Evolutionary conservation across 202 grass and related monocot genomes (phyloP).

Genomic region (Schoenoplectus triqueter): DNA sequence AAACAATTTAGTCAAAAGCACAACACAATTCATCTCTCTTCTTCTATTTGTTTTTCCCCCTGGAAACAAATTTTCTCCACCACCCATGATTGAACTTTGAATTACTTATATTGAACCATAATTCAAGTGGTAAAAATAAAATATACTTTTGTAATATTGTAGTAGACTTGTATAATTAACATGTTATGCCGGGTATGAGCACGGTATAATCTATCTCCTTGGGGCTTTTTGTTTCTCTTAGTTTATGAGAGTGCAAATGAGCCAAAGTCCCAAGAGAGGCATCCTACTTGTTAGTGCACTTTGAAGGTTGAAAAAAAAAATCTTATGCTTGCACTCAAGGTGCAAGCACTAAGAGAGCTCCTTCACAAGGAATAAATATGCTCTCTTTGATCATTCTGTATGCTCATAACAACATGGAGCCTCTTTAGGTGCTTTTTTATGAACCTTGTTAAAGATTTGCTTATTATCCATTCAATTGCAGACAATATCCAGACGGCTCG

Average conservation of each 20-base stretch:
- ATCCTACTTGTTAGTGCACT: background rate
- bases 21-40: background rate
- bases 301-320: background rate
- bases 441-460: background rate
- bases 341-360: background rate
- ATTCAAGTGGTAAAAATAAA: background rate
- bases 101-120: background rate
- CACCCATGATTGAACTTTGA: slow-evolving; percentile 15
- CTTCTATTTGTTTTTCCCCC: background rate
- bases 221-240: background rate
- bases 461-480: slow-evolving; percentile 39
- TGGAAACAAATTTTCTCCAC: background rate
- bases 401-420: background rate
- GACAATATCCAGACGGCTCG: slow-evolving; percentile 84
- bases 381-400: background rate
- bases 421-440: background rate
- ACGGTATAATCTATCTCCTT: background rate
- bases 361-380: background rate
- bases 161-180: background rate
- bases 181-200: background rate
- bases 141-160: background rate
- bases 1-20: background rate
- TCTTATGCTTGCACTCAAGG: background rate
- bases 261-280: background rate
- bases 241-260: background rate